Base-by-base conservation (phyloP, 805 yeast genomes). In the Isabelozyma gotoi region DNA sequence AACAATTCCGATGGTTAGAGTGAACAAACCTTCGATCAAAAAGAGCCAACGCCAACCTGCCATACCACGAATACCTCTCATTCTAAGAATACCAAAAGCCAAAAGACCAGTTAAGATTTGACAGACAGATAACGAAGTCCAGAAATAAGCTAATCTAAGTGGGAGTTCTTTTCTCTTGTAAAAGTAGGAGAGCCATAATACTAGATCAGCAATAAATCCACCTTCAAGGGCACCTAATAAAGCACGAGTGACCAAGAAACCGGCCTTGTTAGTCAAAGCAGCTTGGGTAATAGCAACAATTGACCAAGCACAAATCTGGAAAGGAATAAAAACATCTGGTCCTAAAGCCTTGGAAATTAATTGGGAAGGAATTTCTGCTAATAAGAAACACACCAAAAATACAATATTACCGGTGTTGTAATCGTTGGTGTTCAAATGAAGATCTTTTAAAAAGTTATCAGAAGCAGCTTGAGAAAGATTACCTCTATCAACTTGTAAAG, bases 1-100 rank as follows among this genome's bases (percentile, higher is more conserved):
- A 39, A 49, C 46, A 11, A 78, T 20, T 1, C 88, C 88, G 48
- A 84, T 66, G 2, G 53, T 19, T 3, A 81, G 58, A 3, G 88
- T 81, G 34, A 81, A 51, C 7, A 74, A 39, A 3, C 88, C 88
- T 53, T 82, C 86, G 39, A 84, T 66, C 14, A 83, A 53, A 51
- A 83, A 83, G 20, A 83, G 62, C 80, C 83, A 83, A 34, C 74
- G 65, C 88, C 88, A 83, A 18, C 85, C 84, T 7, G 62, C 63
- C 55, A 67, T 61, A 3, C 79, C 74, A 12, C 50, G 47, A 2
- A 53, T 45, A 14, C 80, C 81, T 24, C 77, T 63, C 60, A 83
- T 63, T 43, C 70, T 71, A 40, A 81, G 65, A 33, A 83, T 60
- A 2, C 81, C 88, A 48, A 71, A 78, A 0, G 62, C 82, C 24